Evolutionary conservation across 768 basidiomycete genomes (phyloP).

Genomic region (Pleurotus tuber-regium): DNA sequence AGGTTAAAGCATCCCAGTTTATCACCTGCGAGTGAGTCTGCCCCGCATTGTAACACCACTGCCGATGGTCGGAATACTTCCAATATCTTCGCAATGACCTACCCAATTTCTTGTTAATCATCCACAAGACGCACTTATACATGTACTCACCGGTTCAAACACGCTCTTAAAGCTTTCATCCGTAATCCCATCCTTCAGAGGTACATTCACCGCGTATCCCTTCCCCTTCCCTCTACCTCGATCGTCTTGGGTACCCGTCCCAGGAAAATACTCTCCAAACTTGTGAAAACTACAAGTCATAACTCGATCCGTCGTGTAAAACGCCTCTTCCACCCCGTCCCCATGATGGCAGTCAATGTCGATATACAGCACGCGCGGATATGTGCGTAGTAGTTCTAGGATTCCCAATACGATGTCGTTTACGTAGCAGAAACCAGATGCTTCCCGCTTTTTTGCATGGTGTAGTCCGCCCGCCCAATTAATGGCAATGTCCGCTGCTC

Average conservation of each 20-base stretch:
- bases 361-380: conserved; percentile 96
- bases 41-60: conserved; percentile 95
- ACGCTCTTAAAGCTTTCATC: conserved; percentile 94
- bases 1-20: conserved; percentile 95
- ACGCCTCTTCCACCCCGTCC: conserved; percentile 98
- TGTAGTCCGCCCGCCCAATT: conserved; percentile 99
- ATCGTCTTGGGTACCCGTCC: conserved; percentile 62
- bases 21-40: conserved; percentile 95
- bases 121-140: neutral
- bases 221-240: conserved; percentile 89
- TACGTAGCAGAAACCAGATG: conserved; percentile 93
- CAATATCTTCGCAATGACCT: conserved; percentile 92
- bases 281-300: conserved; percentile 99
- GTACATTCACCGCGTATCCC: conserved; percentile 92
- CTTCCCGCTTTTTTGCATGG: conserved; percentile 99
- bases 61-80: conserved; percentile 92
- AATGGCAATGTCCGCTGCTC: conserved; percentile 97
- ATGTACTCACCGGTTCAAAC: conserved; percentile 81
- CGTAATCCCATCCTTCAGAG: conserved; percentile 89
- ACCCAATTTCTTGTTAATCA: conserved; percentile 24
- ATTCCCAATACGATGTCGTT: conserved; percentile 97
- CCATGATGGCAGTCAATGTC: conserved; percentile 99
- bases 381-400: conserved; percentile 89
- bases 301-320: conserved; percentile 97
- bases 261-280: conserved; percentile 98